Evolutionary conservation across 129 eudicot genomes (phyloP).

Genomic region (Rutidosis leptorrhynchoides): DNA sequence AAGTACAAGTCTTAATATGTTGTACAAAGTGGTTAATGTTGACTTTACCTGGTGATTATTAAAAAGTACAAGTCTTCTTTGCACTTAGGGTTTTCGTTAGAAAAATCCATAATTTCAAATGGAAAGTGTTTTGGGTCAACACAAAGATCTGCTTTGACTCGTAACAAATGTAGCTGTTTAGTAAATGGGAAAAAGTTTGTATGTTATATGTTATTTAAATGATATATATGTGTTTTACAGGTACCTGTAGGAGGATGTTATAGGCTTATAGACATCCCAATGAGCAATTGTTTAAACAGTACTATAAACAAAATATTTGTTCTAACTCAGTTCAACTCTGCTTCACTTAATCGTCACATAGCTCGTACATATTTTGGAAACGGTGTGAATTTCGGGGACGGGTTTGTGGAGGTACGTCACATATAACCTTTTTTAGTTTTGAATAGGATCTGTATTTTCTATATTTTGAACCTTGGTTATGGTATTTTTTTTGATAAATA

Average conservation of each 20-base stretch:
- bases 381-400: constrained; percentile 91
- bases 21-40: too few relatives aligned
- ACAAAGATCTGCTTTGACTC: background rate
- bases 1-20: too few relatives aligned
- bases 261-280: constrained; percentile 91
- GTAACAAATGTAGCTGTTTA: background rate
- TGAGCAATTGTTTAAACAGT: constrained; percentile 97
- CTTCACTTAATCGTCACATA: constrained; percentile 93
- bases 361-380: constrained; percentile 86
- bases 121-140: constrained; percentile 2
- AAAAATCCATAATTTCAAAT: too few relatives aligned
- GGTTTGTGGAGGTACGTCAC: constrained; percentile 82
- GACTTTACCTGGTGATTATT: too few relatives aligned
- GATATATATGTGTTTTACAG: constrained; percentile 36
- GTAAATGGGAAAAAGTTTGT: background rate
- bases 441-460: background rate
- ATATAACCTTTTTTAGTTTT: background rate
- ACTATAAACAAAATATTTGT: constrained; percentile 84
- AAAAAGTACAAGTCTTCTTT: too few relatives aligned
- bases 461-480: background rate
- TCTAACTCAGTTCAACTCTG: constrained; percentile 92
- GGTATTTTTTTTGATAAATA: constrained; percentile 15
- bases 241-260: constrained; percentile 98
- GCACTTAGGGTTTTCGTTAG: too few relatives aligned
- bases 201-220: constrained; percentile 3